Evolutionary conservation across 345 rosid species (phyloP).

Genomic region (Chamaenerion angustifolium): DNA sequence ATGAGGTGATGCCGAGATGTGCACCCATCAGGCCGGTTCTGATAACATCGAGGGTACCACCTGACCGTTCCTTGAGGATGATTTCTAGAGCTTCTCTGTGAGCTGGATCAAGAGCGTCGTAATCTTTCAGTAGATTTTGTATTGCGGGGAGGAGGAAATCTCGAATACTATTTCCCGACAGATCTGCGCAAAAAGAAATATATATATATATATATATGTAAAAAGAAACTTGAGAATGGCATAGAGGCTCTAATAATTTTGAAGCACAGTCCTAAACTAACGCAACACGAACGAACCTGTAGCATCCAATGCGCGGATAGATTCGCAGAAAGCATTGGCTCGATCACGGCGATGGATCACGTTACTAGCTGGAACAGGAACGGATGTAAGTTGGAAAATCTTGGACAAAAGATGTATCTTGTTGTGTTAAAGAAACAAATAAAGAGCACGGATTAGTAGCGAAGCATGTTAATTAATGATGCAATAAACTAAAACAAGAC

Average conservation of each 20-base stretch:
- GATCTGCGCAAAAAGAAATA: slow-evolving; percentile 29
- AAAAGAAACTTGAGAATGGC: neutral
- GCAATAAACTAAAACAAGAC: neutral
- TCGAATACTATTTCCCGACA: slow-evolving; percentile 52
- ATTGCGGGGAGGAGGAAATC: slow-evolving; percentile 72
- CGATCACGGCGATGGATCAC: slow-evolving; percentile 59
- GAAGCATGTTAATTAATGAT: neutral
- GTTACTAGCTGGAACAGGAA: slow-evolving; percentile 49
- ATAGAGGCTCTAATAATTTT: neutral
- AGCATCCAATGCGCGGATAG: slow-evolving; percentile 93
- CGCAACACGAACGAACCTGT: slow-evolving; percentile 36
- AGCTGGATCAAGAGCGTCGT: slow-evolving; percentile 81
- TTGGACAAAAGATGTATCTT: slow-evolving; percentile 65
- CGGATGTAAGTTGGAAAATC: slow-evolving; percentile 66
- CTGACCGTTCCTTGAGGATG: slow-evolving; percentile 77
- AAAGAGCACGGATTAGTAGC: neutral
- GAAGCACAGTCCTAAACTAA: neutral
- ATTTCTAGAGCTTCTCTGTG: slow-evolving; percentile 95
- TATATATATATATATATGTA: too few species aligned
- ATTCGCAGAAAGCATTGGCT: slow-evolving; percentile 82
- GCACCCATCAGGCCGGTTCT: slow-evolving; percentile 82
- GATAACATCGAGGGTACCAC: slow-evolving; percentile 67
- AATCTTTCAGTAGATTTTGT: slow-evolving; percentile 75
- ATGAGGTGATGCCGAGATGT: slow-evolving; percentile 83
- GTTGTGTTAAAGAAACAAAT: slow-evolving; percentile 29